phyloP scores from a whole-genome alignment of 1,139 yeast species.

The Protomyces inundatus region DNA sequence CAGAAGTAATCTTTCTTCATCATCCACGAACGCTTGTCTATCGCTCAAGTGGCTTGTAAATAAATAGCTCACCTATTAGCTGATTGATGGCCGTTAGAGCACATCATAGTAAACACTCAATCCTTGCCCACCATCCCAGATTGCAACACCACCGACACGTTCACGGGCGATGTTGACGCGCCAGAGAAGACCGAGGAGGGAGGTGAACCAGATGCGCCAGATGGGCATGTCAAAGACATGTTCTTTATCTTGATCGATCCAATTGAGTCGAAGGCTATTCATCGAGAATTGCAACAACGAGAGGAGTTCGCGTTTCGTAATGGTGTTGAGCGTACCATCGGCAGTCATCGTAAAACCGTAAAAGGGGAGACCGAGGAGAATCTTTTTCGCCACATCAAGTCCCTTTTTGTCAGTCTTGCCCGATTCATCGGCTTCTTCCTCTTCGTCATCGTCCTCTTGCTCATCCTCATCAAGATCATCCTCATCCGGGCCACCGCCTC shows the following conservation, averaged over 20 bases:
- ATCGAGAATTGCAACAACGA: conserved; percentile 8
- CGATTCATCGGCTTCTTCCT: conserved; percentile 1
- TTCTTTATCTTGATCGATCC: conserved; percentile 8
- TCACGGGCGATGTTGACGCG: conserved; percentile 9
- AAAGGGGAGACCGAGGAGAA: conserved; percentile 13
- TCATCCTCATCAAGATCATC: neutral
- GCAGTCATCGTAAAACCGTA: conserved; percentile 19
- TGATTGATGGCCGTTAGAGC: neutral
- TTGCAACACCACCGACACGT: conserved; percentile 6
- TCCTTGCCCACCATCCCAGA: conserved; percentile 24
- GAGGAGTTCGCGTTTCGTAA: conserved; percentile 9
- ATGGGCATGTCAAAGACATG: conserved; percentile 7
- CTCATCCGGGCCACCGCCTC: neutral
- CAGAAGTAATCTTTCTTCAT: neutral
- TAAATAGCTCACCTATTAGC: neutral
- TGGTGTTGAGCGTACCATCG: conserved; percentile 14
- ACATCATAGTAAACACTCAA: conserved; percentile 11
- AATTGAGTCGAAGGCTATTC: conserved; percentile 4
- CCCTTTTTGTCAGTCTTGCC: neutral
- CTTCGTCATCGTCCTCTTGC: neutral
- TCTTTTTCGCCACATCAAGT: neutral
- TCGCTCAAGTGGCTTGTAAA: neutral
- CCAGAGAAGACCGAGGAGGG: conserved; percentile 14
- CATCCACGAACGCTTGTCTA: too few relatives aligned
- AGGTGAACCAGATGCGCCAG: conserved; percentile 20